Evolutionary conservation across 2,329 filamentous ascomycete genomes (phyloP), one percentile per base, ranked within the genome.

Genomic region (Uncinocarpus reesii): DNA sequence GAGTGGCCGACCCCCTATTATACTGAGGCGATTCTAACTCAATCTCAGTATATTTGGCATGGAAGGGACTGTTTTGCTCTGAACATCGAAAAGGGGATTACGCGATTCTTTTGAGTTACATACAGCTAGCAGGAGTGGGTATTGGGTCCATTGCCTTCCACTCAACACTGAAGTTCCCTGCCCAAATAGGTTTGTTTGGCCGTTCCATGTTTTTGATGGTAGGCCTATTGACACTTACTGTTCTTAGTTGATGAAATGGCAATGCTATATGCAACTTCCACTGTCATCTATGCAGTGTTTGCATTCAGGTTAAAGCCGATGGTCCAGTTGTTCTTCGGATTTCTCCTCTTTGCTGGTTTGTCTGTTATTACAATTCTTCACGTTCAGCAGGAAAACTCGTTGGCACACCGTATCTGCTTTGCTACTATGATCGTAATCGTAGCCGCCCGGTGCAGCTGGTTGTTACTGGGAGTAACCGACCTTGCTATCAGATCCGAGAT

Each of bases 391-490:
- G 40, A 42, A 11, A 31, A 32, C 10, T 42, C 40, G 4, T 21
- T 42, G 24, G 40, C 40, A 11, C 40, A 42, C 32, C 40, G 40
- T n/a, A 6, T 42, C 16, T 42, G 40, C 26, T 42, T 42, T 32
- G 40, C 26, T n/a, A 7, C n/a, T 6, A 42, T 42, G 40, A 16
- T 42, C 6, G 10, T 32, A 3, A 6, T 21, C 2, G 40, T 42
- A 16, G 40, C 40, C 7, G 40, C 40, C 3, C 26, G 40, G 10
- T 42, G 40, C 21, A 32, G 11, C 15, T 42, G 40, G 40, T n/a
- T 42, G 24, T n/a, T 42, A 23, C 24, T 16, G 13, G 40, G 24
- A 21, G 28, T 42, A 15, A 21, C 13, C 15, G 7, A 42, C 21
- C 16, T n/a, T 2, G 26, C 16, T n/a, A 15, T 42, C 5, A 15